These are phyloP conservation scores for Neospora caninum DNA, from an alignment of 169 alveolate species.

Conservation along the genomic window DNA sequence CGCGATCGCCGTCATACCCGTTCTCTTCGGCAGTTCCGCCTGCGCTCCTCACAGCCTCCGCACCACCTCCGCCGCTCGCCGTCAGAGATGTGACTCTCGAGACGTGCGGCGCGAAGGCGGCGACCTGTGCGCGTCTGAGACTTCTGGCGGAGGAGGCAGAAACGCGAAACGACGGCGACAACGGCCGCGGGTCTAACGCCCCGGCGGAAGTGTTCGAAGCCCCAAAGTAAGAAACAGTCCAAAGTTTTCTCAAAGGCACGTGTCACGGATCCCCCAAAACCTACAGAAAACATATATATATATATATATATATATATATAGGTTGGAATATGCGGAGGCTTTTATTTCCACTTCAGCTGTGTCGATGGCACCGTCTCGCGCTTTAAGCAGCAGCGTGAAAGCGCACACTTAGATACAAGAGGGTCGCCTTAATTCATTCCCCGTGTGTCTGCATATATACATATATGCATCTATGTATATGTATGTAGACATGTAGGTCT, in stretches of 20 bases:
- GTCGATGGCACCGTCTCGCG: too few species aligned
- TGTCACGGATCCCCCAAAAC: background rate
- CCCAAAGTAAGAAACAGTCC: constrained; percentile 28
- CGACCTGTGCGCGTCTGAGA: constrained; percentile 48
- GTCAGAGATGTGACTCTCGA: background rate
- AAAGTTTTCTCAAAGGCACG: background rate
- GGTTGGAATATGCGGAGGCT: background rate
- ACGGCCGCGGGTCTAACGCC: background rate
- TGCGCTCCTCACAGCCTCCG: background rate
- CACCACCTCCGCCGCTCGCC: background rate
- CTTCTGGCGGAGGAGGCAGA: constrained; percentile 3
- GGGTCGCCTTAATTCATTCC: too few species aligned
- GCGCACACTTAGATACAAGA: too few species aligned
- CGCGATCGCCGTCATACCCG: background rate
- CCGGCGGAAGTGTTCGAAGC: constrained; percentile 29
- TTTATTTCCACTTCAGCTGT: too few species aligned
- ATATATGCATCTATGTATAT: background rate
- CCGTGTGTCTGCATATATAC: background rate
- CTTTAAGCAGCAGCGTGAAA: too few species aligned
- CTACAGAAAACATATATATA: background rate
- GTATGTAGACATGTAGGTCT: background rate
- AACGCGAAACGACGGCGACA: background rate
- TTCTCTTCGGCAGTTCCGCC: background rate
- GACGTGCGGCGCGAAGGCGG: constrained; percentile 55
- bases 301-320: background rate